These are phyloP conservation scores for Agarophyton chilense DNA, from an alignment of 23 red algal genomes.

Conservation along the genomic window DNA sequence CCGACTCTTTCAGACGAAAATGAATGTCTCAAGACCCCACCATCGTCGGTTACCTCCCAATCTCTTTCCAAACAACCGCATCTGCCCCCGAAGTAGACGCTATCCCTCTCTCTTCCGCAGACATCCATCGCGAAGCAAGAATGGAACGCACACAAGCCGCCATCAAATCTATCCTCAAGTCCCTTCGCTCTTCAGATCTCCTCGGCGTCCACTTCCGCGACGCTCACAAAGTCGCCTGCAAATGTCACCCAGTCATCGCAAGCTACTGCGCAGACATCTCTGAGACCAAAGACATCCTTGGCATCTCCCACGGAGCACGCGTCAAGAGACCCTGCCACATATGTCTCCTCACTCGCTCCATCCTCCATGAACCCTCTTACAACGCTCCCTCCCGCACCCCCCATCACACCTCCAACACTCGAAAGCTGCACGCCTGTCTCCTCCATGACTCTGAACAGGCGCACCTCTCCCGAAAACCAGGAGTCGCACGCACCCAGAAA, in stretches of 20 bases:
- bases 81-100: background rate
- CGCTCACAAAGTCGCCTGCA: too few species aligned
- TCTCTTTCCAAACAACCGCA: background rate
- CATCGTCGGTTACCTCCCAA: background rate
- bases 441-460: too few species aligned
- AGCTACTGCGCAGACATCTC: too few species aligned
- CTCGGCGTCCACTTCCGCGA: too few species aligned
- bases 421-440: too few species aligned
- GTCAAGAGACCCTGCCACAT: background rate
- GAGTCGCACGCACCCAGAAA: too few species aligned
- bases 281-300: background rate
- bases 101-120: background rate
- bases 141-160: background rate
- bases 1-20: background rate
- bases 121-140: background rate
- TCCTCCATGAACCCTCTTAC: background rate
- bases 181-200: background rate
- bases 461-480: too few species aligned
- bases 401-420: background rate
- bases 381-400: too few species aligned
- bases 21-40: background rate
- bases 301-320: background rate
- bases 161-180: background rate
- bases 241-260: too few species aligned
- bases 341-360: background rate